These are phyloP conservation scores for Dimargaris cristalligena DNA, from an alignment of 192 early-diverging fungal species.

Conservation along the genomic window DNA sequence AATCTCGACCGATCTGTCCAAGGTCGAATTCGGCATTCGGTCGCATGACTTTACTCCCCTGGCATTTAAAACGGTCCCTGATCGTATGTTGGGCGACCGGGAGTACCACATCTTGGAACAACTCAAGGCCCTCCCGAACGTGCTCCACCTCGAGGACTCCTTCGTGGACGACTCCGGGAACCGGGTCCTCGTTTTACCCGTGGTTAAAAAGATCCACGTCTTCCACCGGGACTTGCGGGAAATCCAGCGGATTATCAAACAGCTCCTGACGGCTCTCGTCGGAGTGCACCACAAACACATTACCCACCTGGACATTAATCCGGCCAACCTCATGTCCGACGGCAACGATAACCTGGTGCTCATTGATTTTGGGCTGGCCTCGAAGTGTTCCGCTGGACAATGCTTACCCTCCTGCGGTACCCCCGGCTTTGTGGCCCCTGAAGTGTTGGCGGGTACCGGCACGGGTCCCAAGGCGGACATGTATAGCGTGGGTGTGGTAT, in stretches of 20 bases:
- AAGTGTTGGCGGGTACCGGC: slow-evolving; percentile 25
- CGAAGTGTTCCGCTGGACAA: slow-evolving; percentile 16
- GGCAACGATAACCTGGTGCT: slow-evolving; percentile 34
- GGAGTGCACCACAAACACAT: slow-evolving; percentile 42
- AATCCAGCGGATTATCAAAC: slow-evolving; percentile 28
- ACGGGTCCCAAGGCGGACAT: slow-evolving; percentile 36
- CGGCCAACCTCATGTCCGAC: slow-evolving; percentile 44
- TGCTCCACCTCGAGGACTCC: slow-evolving; percentile 39
- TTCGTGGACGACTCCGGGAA: slow-evolving; percentile 37
- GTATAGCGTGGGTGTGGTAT: slow-evolving; percentile 47
- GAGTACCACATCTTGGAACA: slow-evolving; percentile 35
- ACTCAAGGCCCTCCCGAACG: slow-evolving; percentile 23
- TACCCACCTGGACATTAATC: slow-evolving; percentile 50
- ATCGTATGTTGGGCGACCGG: slow-evolving; percentile 29
- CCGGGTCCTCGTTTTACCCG: slow-evolving; percentile 44
- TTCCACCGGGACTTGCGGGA: slow-evolving; percentile 33
- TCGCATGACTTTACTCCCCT: slow-evolving; percentile 36
- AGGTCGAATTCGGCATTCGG: slow-evolving; percentile 45
- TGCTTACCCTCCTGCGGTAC: slow-evolving; percentile 48
- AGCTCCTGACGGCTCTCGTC: slow-evolving; percentile 35
- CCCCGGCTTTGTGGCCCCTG: slow-evolving; percentile 55
- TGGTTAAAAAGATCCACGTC: slow-evolving; percentile 29
- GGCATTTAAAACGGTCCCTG: slow-evolving; percentile 46
- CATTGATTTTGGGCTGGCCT: slow-evolving; percentile 63
- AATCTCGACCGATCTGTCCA: slow-evolving; percentile 33